Evolutionary conservation across 805 yeast species (phyloP), one percentile per base, ranked within the genome.

Genomic region (Jamesozyma gamospora): DNA sequence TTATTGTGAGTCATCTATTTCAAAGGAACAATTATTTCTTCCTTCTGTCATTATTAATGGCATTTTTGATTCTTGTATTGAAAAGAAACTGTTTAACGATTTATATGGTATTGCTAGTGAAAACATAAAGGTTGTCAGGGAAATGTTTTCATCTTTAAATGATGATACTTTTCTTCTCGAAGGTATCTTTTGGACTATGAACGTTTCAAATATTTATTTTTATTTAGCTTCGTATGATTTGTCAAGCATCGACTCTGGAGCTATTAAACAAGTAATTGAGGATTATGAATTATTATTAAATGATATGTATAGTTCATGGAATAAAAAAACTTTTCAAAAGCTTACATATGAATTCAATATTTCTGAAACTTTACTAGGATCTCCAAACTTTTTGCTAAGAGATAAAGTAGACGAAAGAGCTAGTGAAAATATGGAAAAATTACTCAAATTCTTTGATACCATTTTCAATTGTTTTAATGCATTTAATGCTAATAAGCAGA

Each of bases 361-460:
- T 8, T 44, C 48, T 2, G 37, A 39, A 21, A 36, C 37, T 12
- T 7, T 44, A 12, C n/a, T 44, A 10, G 48, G 48, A 3, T 36
- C 41, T 10, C 37, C 45, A 1, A 34, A 34, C 19, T 15, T 33
- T n/a, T 27, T 24, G 14, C 17, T 28, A 15, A 40, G 21, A 4
- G 24, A 21, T 8, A 24, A 17, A 2, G 11, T 29, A 8, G 7
- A 16, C 3, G 26, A 21, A 5, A 28, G 32, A 18, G 17, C 21
- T 14, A 29, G 19, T 27, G 42, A 18, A 14, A 27, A 32, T 17
- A 18, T 32, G 28, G 17, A 13, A 7, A 34, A 18, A 14, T 5
- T 92, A 44, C 66, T 92, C 51, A 77, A 86, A 35, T 79, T 87
- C 60, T 82, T 92, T 70, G 88, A 87, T 66, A 74, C 78, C 42